Evolutionary conservation across 2,329 filamentous ascomycete species (phyloP).

Genomic region (Pezizomycotina sp.): DNA sequence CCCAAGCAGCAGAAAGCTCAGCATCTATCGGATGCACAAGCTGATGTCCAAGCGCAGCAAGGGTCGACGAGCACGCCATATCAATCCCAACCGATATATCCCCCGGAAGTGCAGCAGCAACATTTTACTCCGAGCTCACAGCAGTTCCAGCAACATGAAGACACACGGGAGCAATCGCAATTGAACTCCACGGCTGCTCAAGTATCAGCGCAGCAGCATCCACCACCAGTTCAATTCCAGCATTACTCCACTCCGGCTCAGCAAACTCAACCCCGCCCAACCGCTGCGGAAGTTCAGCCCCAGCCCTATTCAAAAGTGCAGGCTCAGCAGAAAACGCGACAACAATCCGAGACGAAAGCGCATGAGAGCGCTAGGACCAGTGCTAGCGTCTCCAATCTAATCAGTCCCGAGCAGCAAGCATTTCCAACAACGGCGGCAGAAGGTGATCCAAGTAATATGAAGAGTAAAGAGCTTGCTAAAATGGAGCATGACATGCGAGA

Average conservation of each 20-base stretch:
- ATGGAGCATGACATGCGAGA: slow-evolving; percentile 27
- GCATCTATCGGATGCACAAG: too few relatives aligned
- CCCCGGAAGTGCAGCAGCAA: too few relatives aligned
- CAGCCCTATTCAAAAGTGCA: slow-evolving; percentile 1
- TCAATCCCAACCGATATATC: too few relatives aligned
- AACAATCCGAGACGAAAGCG: slow-evolving; percentile 4
- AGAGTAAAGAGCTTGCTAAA: slow-evolving; percentile 12
- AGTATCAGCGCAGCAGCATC: background rate
- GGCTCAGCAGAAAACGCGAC: background rate
- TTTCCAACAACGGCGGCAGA: slow-evolving; percentile 1
- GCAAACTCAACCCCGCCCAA: background rate
- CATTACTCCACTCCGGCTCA: background rate
- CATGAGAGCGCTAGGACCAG: slow-evolving; percentile 25
- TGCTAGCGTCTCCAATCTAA: too few relatives aligned
- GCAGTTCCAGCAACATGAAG: too few relatives aligned
- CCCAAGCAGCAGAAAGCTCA: slow-evolving; percentile 3
- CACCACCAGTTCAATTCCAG: background rate
- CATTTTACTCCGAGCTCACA: too few relatives aligned
- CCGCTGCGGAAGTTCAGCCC: background rate
- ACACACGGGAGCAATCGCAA: too few relatives aligned
- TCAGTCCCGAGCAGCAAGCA: too few relatives aligned
- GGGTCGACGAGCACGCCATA: too few relatives aligned
- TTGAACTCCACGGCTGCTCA: too few relatives aligned
- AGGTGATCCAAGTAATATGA: too few relatives aligned
- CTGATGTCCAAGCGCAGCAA: too few relatives aligned